phyloP scores from a whole-genome alignment of 176 grass and related monocot species.

The Carex littledalei region DNA sequence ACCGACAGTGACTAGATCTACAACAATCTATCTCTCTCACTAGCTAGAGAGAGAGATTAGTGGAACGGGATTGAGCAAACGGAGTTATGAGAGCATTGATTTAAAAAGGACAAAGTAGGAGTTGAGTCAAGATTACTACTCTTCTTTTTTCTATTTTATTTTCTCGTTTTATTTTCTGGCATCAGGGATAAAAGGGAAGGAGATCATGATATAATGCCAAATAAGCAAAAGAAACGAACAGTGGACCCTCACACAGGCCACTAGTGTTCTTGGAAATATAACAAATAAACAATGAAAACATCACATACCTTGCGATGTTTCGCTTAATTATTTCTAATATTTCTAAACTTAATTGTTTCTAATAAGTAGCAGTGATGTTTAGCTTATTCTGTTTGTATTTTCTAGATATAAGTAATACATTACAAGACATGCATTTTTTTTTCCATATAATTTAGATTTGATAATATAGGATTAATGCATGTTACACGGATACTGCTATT shows the following conservation, averaged over 20 bases:
- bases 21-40: not conserved
- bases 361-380: not conserved
- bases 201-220: slow-evolving; percentile 23
- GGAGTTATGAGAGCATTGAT: slow-evolving; percentile 27
- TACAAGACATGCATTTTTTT: not conserved
- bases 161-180: slow-evolving; percentile 1
- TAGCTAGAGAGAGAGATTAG: not conserved
- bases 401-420: not conserved
- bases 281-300: not conserved
- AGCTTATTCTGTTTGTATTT: not conserved
- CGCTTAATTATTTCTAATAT: not conserved
- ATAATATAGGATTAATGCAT: no score
- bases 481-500: no score
- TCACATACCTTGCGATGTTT: not conserved
- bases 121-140: slow-evolving; percentile 33
- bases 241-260: not conserved
- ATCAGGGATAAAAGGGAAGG: slow-evolving; percentile 11
- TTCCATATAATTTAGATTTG: no score
- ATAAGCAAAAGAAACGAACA: not conserved
- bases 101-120: slow-evolving; percentile 30
- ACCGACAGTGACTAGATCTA: slow-evolving; percentile 49
- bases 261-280: not conserved
- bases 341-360: not conserved
- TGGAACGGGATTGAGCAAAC: slow-evolving; percentile 21
- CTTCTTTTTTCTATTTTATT: slow-evolving; percentile 2